Conservation (phyloP, 805 yeast genomes). For the Jamesozyma gamospora region DNA sequence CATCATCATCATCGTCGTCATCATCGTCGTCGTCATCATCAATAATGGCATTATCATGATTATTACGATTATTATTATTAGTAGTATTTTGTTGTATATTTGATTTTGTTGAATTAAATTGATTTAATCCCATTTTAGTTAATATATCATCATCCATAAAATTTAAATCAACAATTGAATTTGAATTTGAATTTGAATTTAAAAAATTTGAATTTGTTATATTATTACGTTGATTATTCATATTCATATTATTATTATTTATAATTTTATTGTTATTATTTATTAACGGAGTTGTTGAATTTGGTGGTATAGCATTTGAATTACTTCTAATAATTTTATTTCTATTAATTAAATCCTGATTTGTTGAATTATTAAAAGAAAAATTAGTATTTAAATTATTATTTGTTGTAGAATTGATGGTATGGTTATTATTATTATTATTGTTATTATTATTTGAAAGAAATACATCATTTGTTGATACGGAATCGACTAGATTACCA, state of each 20-base stretch:
- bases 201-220: constrained; percentile 14
- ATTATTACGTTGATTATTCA: too few species aligned
- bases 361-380: background rate
- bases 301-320: background rate
- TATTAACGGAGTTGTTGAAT: background rate
- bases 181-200: constrained; percentile 6
- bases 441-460: constrained; percentile 25
- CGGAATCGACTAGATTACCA: constrained; percentile 61
- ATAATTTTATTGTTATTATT: constrained; percentile 38
- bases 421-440: too few species aligned
- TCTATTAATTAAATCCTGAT: constrained; percentile 2
- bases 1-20: constrained; percentile 21
- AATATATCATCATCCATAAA: constrained; percentile 10
- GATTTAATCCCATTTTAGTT: constrained; percentile 10
- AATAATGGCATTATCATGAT: constrained; percentile 6
- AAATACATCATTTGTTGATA: constrained; percentile 87
- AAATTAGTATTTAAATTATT: constrained; percentile 2
- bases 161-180: constrained; percentile 6
- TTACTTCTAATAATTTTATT: constrained; percentile 1
- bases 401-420: too few species aligned
- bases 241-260: constrained; percentile 2
- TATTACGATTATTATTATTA: constrained; percentile 1
- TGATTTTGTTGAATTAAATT: constrained; percentile 6
- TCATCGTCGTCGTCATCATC: constrained; percentile 15
- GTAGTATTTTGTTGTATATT: background rate